Evolutionary conservation across 345 rosid species (phyloP).

Genomic region (Salix purpurea): DNA sequence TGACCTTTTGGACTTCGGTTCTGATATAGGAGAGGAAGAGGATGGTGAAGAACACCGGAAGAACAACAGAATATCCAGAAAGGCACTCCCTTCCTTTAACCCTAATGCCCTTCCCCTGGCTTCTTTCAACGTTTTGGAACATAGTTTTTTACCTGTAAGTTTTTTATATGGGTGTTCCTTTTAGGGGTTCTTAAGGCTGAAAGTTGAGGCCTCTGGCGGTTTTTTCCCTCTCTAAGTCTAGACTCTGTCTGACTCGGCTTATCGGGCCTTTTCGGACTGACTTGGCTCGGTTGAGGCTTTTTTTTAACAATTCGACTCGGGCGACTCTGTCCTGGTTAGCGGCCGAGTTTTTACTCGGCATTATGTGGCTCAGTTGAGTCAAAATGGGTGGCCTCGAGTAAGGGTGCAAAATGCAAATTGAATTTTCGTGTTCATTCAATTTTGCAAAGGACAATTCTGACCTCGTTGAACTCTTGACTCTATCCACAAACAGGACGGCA

Average conservation of each 20-base stretch:
- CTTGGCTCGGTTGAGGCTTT: constrained; percentile 7
- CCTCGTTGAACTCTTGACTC: constrained; percentile 13
- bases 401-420: constrained; percentile 25
- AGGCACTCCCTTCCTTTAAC: constrained; percentile 15
- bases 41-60: constrained; percentile 24
- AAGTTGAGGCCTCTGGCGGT: not conserved
- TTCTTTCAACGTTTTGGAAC: constrained; percentile 12
- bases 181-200: not conserved
- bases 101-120: constrained; percentile 10
- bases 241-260: constrained; percentile 31
- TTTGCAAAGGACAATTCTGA: constrained; percentile 26
- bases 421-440: not conserved
- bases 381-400: constrained; percentile 25
- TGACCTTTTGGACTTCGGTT: constrained; percentile 42
- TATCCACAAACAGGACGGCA: too few relatives aligned
- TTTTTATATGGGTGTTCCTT: not conserved
- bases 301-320: constrained; percentile 20
- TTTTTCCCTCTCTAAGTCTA: not conserved
- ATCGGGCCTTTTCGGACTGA: constrained; percentile 14
- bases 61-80: constrained; percentile 24
- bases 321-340: constrained; percentile 13
- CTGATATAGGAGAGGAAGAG: constrained; percentile 38
- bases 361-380: constrained; percentile 30
- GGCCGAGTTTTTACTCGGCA: constrained; percentile 3
- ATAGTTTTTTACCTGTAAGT: constrained; percentile 32